Evolutionary conservation across 305 asterid species (phyloP).

Genomic region (Fraxinus floribunda): DNA sequence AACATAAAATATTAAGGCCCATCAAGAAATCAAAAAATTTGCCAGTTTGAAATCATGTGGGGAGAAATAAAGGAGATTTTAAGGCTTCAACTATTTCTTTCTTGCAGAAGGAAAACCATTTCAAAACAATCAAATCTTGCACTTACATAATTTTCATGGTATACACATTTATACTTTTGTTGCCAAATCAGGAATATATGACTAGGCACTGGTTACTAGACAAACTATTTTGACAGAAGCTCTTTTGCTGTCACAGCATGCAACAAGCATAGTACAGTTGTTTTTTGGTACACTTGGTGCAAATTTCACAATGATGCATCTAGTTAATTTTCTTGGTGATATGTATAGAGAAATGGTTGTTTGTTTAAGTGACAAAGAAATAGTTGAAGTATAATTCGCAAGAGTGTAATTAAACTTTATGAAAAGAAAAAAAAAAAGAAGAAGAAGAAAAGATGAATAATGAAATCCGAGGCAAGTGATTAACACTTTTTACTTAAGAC

Average conservation of each 20-base stretch:
- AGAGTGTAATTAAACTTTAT: not conserved
- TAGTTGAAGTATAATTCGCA: not conserved
- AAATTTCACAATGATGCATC: conserved; percentile 2
- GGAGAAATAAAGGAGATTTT: not conserved
- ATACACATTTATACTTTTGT: not conserved
- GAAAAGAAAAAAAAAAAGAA: not conserved
- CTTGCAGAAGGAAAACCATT: not conserved
- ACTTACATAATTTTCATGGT: not conserved
- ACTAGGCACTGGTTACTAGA: not conserved
- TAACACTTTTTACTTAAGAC: not conserved
- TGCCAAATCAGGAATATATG: not conserved
- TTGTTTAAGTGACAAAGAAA: not conserved
- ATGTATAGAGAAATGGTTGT: not conserved
- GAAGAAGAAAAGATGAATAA: not conserved
- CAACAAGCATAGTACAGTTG: not conserved
- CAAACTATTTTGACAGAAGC: not conserved
- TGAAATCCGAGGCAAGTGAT: not conserved
- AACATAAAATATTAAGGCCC: not conserved
- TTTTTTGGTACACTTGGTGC: not conserved
- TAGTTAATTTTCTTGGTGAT: not conserved
- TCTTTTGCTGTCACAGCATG: not conserved
- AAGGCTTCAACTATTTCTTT: not conserved
- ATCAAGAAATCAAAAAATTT: not conserved
- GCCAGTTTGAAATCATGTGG: not conserved
- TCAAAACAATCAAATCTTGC: not conserved